A percentile compares a stretch with the other conserved stretches of the same genome.
These are phyloP conservation scores for Gossypium anomalum DNA, from an alignment of 345 rosid species.

Conservation along the genomic window DNA sequence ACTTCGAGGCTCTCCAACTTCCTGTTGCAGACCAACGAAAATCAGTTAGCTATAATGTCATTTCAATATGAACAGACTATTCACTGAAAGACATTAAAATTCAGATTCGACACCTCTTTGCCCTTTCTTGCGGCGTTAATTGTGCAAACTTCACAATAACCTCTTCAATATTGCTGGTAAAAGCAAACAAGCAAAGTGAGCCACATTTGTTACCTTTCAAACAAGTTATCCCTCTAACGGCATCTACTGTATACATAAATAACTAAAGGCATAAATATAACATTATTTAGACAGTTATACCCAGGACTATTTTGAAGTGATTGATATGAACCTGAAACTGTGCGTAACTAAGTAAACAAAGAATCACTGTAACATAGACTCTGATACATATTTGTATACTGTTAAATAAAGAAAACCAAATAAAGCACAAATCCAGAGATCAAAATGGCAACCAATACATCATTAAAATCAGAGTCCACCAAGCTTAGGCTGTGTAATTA, in stretches of 20 bases:
- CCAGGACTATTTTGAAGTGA: not conserved
- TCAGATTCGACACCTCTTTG: constrained; percentile 49
- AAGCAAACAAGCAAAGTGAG: not conserved
- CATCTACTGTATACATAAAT: not conserved
- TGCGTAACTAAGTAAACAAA: not conserved
- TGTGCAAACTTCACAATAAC: constrained; percentile 74
- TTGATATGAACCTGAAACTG: not conserved
- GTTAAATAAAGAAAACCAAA: not conserved
- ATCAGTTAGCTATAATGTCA: constrained; percentile 10
- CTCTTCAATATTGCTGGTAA: constrained; percentile 62
- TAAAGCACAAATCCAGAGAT: not conserved
- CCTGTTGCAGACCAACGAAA: constrained; percentile 43
- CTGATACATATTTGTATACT: not conserved
- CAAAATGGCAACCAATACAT: not conserved
- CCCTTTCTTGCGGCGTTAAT: constrained; percentile 85
- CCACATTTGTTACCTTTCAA: not conserved
- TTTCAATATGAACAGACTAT: constrained; percentile 17
- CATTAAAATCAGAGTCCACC: not conserved
- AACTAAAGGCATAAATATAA: not conserved
- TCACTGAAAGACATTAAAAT: not conserved
- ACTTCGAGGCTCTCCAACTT: constrained; percentile 96
- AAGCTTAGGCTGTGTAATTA: not conserved
- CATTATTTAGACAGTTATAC: not conserved
- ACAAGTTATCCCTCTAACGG: not conserved
- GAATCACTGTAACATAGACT: not conserved